Base-by-base conservation (phyloP, 2,329 filamentous ascomycete genomes). In the Colletotrichum filicis region DNA sequence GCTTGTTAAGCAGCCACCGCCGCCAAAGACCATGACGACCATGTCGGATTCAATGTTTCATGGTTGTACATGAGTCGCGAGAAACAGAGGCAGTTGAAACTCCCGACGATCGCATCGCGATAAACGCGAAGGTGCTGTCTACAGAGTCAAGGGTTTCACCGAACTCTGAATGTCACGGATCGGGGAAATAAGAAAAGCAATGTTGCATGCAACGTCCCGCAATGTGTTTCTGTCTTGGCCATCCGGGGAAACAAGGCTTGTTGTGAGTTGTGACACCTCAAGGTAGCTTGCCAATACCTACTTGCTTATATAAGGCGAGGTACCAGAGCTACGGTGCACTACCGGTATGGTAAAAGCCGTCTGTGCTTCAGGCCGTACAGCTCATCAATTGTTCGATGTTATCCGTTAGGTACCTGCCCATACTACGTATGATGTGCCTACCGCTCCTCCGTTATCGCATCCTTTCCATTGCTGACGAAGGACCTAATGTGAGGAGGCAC, bases 1-100 rank as follows among this genome's bases (percentile, higher is more conserved):
- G 22, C 59, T 53, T 74, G 78, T n/a, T 68, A 0, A 53, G 62
- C 79, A 82, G n/a, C 76, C 78, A 32, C 76, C 77, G 58, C 78
- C 82, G 19, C 24, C 49, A 19, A 19, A 59, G 6, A 46, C 42
- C 53, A 56, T 57, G 46, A 24, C 57, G 16, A 42, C 32, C 58
- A n/a, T 22, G 24, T 24, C 19, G 9, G 30, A 26, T 5, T 52
- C 24, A 32, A 19, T 46, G 62, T 22, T 65, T 35, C 12, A 56
- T 24, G 12, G 35, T 46, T 32, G 55, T 2, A 35, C 24, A 57
- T 19, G 55, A 57, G 42, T 49, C 42, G 42, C 42, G 42, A 3
- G 42, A 49, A 49, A 49, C 42, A 49, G 19, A 57, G 19, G 26
- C 55, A 19, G 52, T 55, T 55, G 52, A 24, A n/a, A 52, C 6